These are phyloP conservation scores for Antrodiella citrinella DNA, from an alignment of 768 basidiomycete species.

Conservation along the genomic window DNA sequence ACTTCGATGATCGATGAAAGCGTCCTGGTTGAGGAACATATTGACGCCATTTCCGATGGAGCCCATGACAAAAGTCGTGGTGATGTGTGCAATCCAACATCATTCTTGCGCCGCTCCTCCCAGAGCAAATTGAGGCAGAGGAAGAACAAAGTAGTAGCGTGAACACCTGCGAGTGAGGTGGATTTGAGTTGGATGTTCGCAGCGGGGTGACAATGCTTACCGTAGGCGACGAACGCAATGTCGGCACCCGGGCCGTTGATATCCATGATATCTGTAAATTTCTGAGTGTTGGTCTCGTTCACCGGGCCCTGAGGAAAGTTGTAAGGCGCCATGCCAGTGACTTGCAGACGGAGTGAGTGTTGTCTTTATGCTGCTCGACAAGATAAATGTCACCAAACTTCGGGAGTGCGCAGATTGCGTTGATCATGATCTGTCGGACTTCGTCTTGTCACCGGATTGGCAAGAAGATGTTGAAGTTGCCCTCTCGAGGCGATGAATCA, in stretches of 20 bases:
- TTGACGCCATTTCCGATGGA: not conserved
- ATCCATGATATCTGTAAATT: not conserved
- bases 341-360: too few relatives aligned
- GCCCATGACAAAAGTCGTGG: constrained; percentile 26
- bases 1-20: not conserved
- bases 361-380: too few relatives aligned
- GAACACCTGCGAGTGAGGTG: not conserved
- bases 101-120: not conserved
- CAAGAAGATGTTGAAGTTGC: too few relatives aligned
- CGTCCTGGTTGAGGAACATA: not conserved
- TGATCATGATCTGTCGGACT: too few relatives aligned
- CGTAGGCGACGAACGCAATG: not conserved
- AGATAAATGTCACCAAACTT: too few relatives aligned
- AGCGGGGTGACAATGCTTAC: too few relatives aligned
- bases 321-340: not conserved
- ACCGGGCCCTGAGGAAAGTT: not conserved
- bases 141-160: not conserved
- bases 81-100: constrained; percentile 13
- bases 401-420: too few relatives aligned
- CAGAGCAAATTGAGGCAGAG: not conserved
- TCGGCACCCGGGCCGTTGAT: not conserved
- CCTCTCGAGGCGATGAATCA: too few relatives aligned
- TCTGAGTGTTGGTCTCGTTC: not conserved
- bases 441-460: too few relatives aligned
- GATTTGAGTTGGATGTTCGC: too few relatives aligned